Evolutionary conservation across 2,329 filamentous ascomycete genomes (phyloP).

Genomic region (Phyllosticta paracitricarpa): DNA sequence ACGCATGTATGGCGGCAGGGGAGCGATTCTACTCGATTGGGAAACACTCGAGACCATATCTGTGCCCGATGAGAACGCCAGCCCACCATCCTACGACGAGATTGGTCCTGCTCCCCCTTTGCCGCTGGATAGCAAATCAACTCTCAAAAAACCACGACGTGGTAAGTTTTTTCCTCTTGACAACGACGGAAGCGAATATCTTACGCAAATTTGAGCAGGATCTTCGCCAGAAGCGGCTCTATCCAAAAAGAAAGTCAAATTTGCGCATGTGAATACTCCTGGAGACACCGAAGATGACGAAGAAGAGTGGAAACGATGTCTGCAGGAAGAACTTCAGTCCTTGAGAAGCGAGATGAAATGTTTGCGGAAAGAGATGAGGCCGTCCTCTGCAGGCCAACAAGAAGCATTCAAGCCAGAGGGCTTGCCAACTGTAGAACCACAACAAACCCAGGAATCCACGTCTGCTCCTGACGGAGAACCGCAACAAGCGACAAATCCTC

Average conservation of each 20-base stretch:
- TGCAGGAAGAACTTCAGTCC: neutral
- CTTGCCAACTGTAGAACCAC: neutral
- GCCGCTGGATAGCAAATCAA: neutral
- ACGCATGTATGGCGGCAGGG: neutral
- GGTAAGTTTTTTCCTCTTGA: neutral
- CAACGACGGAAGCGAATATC: neutral
- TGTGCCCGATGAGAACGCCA: neutral
- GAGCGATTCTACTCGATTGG: neutral
- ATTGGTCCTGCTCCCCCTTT: neutral
- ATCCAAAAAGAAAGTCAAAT: neutral
- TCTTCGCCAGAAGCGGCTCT: neutral
- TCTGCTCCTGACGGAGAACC: neutral
- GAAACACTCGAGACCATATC: neutral
- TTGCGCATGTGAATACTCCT: neutral
- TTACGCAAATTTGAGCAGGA: neutral
- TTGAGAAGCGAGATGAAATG: neutral
- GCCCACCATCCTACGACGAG: constrained; percentile 8
- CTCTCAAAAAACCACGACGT: neutral
- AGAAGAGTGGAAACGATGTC: neutral
- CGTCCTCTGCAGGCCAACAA: neutral
- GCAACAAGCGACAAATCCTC: neutral
- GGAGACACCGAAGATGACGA: neutral
- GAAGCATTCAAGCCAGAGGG: neutral
- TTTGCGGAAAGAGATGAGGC: neutral
- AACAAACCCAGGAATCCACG: neutral